Evolutionary conservation across 2,329 filamentous ascomycete genomes (phyloP).

Genomic region (Phaeosphaeriaceae sp.): DNA sequence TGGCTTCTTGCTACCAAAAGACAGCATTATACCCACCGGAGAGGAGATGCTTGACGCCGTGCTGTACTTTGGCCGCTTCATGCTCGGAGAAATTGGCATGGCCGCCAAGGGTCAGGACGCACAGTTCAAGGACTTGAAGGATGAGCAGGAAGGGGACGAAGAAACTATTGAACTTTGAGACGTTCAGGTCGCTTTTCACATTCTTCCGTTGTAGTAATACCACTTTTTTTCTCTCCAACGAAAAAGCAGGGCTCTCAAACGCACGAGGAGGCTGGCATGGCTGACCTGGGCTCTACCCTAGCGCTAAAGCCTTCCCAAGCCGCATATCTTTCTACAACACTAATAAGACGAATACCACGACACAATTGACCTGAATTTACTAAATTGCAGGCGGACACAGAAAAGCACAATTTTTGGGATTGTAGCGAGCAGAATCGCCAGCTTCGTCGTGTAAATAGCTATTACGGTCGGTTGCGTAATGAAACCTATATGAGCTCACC

Average conservation of each 20-base stretch:
- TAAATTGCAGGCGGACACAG: not conserved
- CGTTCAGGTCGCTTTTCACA: not conserved
- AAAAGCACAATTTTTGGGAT: not conserved
- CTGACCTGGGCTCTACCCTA: too few species aligned
- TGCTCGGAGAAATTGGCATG: constrained; percentile 60
- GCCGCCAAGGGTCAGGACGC: constrained; percentile 7
- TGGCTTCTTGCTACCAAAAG: constrained; percentile 86
- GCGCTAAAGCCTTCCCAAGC: too few species aligned
- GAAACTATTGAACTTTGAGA: constrained; percentile 9
- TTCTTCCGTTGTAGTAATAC: constrained; percentile 1
- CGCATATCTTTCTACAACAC: too few species aligned
- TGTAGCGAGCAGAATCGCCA: not conserved
- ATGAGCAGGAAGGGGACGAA: constrained; percentile 3
- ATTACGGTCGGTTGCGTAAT: not conserved
- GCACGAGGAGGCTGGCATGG: too few species aligned
- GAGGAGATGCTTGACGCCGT: constrained; percentile 86
- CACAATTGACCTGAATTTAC: too few species aligned
- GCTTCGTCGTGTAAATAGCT: not conserved
- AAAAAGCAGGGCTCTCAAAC: not conserved
- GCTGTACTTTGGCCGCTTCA: constrained; percentile 82
- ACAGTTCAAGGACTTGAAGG: constrained; percentile 1
- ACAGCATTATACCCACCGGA: constrained; percentile 87
- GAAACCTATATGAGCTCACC: not conserved
- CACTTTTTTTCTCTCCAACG: not conserved
- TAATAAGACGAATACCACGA: too few species aligned